These are phyloP conservation scores for Rosa persica DNA, from an alignment of 306 rosid species.

Conservation along the genomic window DNA sequence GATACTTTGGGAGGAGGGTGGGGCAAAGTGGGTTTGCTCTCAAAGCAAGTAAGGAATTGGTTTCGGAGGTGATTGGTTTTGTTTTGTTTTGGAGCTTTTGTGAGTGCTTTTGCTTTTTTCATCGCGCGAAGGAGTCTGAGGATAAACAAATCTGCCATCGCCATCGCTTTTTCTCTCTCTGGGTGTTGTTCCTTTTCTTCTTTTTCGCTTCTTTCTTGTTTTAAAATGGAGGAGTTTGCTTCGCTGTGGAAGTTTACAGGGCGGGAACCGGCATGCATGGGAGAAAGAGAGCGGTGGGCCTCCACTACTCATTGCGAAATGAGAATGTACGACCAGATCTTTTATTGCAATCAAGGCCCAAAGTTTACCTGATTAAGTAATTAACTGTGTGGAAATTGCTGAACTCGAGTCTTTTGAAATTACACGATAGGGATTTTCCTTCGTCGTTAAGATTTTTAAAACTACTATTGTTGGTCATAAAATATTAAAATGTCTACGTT, in stretches of 20 bases:
- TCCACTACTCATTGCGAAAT: not conserved
- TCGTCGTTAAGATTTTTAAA: not conserved
- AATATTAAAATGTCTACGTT: too few relatives aligned
- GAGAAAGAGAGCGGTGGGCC: not conserved
- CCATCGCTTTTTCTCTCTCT: not conserved
- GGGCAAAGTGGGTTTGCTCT: constrained; percentile 60
- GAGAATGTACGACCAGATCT: not conserved
- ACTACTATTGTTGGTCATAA: not conserved
- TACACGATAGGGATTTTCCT: not conserved
- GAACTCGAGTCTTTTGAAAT: not conserved
- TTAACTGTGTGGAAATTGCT: not conserved
- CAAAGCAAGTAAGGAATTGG: constrained; percentile 58
- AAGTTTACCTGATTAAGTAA: not conserved
- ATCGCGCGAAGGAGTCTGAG: not conserved
- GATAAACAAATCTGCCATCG: constrained; percentile 21
- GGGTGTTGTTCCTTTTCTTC: not conserved
- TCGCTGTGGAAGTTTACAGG: not conserved
- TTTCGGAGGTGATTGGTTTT: not conserved
- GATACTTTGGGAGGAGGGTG: constrained; percentile 72
- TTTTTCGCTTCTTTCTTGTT: not conserved
- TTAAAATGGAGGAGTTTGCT: constrained; percentile 6
- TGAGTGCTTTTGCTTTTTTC: constrained; percentile 36
- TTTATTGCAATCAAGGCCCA: not conserved
- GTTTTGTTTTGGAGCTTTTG: constrained; percentile 9
- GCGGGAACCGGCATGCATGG: not conserved